Percentiles rank a stretch among this genome's conserved stretches.
Conservation (phyloP, 2,329 filamentous ascomycete species). For the Fusarium compactum region DNA sequence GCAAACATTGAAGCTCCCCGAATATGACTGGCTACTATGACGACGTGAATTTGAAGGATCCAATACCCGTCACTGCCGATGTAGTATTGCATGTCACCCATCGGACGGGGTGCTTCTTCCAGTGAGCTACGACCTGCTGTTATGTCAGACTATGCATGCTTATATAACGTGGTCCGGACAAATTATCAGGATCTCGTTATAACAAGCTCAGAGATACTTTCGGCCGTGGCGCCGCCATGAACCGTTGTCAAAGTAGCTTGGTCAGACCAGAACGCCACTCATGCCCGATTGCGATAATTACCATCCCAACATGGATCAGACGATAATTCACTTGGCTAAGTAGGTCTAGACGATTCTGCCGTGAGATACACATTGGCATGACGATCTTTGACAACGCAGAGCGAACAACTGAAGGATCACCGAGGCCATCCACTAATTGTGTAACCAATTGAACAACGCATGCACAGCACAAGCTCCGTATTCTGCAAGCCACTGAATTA, state of each 20-base stretch:
- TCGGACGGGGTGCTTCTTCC: conserved; percentile 1
- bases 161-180: background rate
- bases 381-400: background rate
- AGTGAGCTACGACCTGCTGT: too few species aligned
- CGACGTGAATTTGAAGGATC: background rate
- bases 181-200: background rate
- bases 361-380: background rate
- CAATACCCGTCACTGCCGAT: background rate
- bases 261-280: background rate
- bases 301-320: background rate
- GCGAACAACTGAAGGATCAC: background rate
- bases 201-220: background rate
- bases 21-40: background rate
- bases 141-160: conserved; percentile 4
- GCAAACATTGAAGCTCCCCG: background rate
- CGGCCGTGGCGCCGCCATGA: conserved; percentile 5
- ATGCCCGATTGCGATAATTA: background rate
- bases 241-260: background rate
- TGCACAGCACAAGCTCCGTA: background rate
- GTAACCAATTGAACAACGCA: conserved; percentile 1
- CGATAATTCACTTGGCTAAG: background rate
- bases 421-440: background rate
- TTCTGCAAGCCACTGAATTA: background rate
- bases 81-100: conserved; percentile 10
- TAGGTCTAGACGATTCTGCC: background rate